Conservation (phyloP, 148 eudicot species). For the Arctostaphylos glauca region DNA sequence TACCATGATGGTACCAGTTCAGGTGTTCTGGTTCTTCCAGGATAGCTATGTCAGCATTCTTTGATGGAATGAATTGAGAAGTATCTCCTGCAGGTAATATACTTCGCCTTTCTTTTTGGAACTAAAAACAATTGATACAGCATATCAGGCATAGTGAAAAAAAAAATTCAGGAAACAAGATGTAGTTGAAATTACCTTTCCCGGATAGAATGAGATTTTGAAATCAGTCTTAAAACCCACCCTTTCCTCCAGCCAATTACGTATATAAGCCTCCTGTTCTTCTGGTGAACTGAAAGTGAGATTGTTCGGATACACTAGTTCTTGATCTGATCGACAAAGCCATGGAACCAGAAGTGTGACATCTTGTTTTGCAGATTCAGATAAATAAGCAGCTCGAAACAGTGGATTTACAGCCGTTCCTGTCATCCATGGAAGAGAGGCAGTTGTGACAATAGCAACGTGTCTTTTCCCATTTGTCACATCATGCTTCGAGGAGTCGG, state of each 20-base stretch:
- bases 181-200: slow-evolving; percentile 56
- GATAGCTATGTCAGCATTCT: slow-evolving; percentile 94
- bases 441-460: slow-evolving; percentile 96
- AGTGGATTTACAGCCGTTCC: slow-evolving; percentile 98
- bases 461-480: slow-evolving; percentile 62
- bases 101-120: slow-evolving; percentile 85
- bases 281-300: slow-evolving; percentile 82
- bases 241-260: slow-evolving; percentile 93
- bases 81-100: slow-evolving; percentile 95
- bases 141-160: slow-evolving; percentile 13
- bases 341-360: slow-evolving; percentile 96
- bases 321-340: slow-evolving; percentile 93
- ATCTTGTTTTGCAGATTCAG: slow-evolving; percentile 80
- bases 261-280: slow-evolving; percentile 84
- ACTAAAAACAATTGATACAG: slow-evolving; percentile 36
- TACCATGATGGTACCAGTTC: slow-evolving; percentile 99
- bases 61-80: slow-evolving; percentile 72
- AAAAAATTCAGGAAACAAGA: background rate
- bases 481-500: slow-evolving; percentile 44
- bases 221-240: slow-evolving; percentile 89
- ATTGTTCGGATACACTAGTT: slow-evolving; percentile 85
- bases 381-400: slow-evolving; percentile 93
- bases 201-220: slow-evolving; percentile 95
- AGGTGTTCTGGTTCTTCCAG: slow-evolving; percentile 98
- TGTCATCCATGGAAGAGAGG: slow-evolving; percentile 99